phyloP scores from a whole-genome alignment of 2,329 filamentous ascomycete genomes.

The Monilinia aucupariae region DNA sequence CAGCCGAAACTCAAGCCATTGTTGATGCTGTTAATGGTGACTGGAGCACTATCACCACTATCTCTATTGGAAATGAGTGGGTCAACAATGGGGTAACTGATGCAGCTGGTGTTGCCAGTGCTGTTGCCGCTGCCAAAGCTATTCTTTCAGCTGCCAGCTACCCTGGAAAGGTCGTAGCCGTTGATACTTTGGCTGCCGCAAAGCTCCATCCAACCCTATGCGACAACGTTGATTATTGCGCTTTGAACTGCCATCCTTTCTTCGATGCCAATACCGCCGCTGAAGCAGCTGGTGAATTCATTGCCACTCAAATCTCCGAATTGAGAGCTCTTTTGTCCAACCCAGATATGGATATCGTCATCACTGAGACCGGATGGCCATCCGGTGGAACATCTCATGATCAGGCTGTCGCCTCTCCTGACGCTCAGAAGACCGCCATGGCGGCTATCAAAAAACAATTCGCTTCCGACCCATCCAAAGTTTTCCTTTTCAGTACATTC shows the following conservation, averaged over 20 bases:
- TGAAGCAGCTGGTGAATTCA: conserved; percentile 60
- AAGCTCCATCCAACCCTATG: conserved; percentile 64
- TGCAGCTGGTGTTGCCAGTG: conserved; percentile 49
- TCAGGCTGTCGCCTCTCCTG: conserved; percentile 59
- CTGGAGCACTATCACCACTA: conserved; percentile 64
- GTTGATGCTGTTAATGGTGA: conserved; percentile 56
- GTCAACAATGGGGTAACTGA: conserved; percentile 59
- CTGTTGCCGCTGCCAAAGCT: conserved; percentile 52
- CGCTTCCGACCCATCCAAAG: conserved; percentile 41
- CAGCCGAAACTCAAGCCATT: conserved; percentile 48
- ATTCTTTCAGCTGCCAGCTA: conserved; percentile 60
- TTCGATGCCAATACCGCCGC: conserved; percentile 63
- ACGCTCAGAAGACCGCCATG: conserved; percentile 63
- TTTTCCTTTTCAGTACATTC: conserved; percentile 74
- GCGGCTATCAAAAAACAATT: conserved; percentile 58
- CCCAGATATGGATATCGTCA: conserved; percentile 55
- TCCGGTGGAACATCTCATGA: conserved; percentile 61
- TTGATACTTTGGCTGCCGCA: conserved; percentile 72
- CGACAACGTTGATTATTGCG: conserved; percentile 62
- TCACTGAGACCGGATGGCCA: conserved; percentile 85
- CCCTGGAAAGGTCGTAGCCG: conserved; percentile 66
- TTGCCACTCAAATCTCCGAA: conserved; percentile 48
- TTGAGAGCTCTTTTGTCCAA: conserved; percentile 42
- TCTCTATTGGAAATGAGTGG: conserved; percentile 76
- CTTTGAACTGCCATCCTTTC: conserved; percentile 78